These are phyloP conservation scores for Sisymbrium altissimum DNA, from an alignment of 345 rosid genomes.

Conservation along the genomic window DNA sequence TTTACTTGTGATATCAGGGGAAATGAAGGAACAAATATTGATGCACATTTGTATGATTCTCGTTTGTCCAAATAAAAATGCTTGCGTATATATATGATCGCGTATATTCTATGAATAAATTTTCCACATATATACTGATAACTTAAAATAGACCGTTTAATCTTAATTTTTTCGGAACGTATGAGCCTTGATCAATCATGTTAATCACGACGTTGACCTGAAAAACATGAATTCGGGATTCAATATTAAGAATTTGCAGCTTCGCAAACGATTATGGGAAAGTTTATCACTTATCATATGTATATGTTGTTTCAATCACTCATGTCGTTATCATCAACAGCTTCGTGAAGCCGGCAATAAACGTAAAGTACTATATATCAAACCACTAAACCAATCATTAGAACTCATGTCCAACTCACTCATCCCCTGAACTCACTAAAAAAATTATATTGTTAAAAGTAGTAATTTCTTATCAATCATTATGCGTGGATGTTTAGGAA, in stretches of 20 bases:
- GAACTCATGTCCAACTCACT: slow-evolving; percentile 19
- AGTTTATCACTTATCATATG: neutral
- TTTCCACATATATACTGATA: neutral
- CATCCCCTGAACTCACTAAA: too few relatives aligned
- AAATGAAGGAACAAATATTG: neutral
- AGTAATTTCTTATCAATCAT: neutral
- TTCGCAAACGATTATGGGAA: neutral
- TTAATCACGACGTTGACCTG: neutral
- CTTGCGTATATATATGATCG: neutral
- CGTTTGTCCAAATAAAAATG: neutral
- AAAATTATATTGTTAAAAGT: neutral
- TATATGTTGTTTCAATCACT: neutral
- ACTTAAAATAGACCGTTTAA: too few relatives aligned
- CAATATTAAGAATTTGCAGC: neutral
- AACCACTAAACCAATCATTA: slow-evolving; percentile 4
- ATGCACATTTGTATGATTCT: neutral
- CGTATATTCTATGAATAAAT: neutral
- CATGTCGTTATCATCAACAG: slow-evolving; percentile 12
- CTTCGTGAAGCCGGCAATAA: slow-evolving; percentile 15
- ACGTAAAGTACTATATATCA: neutral
- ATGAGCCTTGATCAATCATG: too few relatives aligned
- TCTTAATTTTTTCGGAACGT: neutral
- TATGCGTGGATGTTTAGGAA: neutral
- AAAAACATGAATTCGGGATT: neutral
- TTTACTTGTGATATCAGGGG: too few relatives aligned